A percentile compares a stretch with the other conserved stretches of the same genome.
Conservation (phyloP, 2,329 filamentous ascomycete genomes). For the Fonsecaea multimorphosa region DNA sequence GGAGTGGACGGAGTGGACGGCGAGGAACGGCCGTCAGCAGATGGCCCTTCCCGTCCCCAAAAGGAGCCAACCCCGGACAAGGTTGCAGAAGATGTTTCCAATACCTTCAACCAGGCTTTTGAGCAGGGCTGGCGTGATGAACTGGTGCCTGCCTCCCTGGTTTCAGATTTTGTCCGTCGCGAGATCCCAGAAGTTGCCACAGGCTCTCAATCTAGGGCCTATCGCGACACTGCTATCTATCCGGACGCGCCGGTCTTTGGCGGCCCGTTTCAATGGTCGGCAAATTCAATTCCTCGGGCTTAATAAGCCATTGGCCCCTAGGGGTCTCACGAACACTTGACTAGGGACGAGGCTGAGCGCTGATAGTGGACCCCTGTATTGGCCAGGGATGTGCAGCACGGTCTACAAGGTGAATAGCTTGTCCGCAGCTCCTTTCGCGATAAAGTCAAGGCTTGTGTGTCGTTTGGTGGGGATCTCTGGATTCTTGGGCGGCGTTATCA, state of each 20-base stretch:
- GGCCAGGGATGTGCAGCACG: too few relatives aligned
- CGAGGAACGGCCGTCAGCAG: not conserved
- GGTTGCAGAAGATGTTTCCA: not conserved
- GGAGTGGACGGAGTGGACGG: too few relatives aligned
- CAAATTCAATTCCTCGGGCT: not conserved
- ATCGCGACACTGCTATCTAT: not conserved
- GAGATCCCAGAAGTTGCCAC: not conserved
- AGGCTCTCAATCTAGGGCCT: not conserved
- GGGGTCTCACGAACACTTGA: not conserved
- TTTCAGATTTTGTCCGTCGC: not conserved
- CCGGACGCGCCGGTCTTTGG: not conserved
- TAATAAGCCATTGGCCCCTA: not conserved
- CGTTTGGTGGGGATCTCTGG: too few relatives aligned
- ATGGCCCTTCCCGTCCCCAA: not conserved
- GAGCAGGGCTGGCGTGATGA: not conserved
- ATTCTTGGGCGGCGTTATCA: too few relatives aligned
- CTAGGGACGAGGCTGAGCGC: too few relatives aligned
- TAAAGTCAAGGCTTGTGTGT: too few relatives aligned
- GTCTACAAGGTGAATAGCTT: too few relatives aligned
- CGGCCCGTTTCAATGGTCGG: not conserved
- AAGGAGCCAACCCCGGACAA: not conserved
- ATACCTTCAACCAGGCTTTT: not conserved
- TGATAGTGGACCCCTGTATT: not conserved
- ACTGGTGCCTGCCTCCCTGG: not conserved
- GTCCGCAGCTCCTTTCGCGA: too few relatives aligned